Evolutionary conservation across 495 filamentous ascomycete genomes (phyloP), one percentile per base, ranked within the genome.

Genomic region (Tuber umbilicatum): DNA sequence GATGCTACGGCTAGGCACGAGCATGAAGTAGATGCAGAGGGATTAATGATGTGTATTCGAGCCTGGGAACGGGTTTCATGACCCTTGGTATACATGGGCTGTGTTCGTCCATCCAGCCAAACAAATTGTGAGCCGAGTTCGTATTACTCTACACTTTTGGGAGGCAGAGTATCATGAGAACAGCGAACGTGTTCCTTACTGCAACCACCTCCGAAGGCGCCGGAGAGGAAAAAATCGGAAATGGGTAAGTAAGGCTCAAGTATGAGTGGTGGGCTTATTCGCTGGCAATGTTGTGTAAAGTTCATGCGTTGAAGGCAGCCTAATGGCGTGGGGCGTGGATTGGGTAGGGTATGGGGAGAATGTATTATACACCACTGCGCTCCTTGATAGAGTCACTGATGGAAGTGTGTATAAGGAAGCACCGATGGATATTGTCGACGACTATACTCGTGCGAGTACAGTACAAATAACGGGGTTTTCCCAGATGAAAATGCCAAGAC

Each of bases 211-310:
- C 55, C 14, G 12, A 64, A 64, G 55, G 55, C 55, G 55, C 27
- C 27, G 31, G 55, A 35, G 55, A 4, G 14, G n/a, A 17, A 14
- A 64, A 31, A 64, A 64, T 64, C 12, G 55, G 27, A 35, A 64
- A 35, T 64, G 55, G 16, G 55, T 14, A 31, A 16, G 55, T 35
- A 35, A 64, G 27, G 55, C 55, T 64, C 7, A 64, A 64, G 14
- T 35, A 64, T 31, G 55, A 64, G 55, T 64, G 55, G 17, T 35
- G 27, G 27, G 55, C 14, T 27, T 31, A 19, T 64, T 64, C 55
- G 55, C 27, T 64, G 55, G 55, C 55, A 64, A 64, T 64, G 55
- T 35, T 35, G 55, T 64, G 55, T 64, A 64, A 64, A 64, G 27
- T 64, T 64, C 55, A 64, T 64, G 55, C 55, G 55, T 64, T 35